Evolutionary conservation across 768 basidiomycete genomes (phyloP).

Genomic region (Hygrocybe coccinea): DNA sequence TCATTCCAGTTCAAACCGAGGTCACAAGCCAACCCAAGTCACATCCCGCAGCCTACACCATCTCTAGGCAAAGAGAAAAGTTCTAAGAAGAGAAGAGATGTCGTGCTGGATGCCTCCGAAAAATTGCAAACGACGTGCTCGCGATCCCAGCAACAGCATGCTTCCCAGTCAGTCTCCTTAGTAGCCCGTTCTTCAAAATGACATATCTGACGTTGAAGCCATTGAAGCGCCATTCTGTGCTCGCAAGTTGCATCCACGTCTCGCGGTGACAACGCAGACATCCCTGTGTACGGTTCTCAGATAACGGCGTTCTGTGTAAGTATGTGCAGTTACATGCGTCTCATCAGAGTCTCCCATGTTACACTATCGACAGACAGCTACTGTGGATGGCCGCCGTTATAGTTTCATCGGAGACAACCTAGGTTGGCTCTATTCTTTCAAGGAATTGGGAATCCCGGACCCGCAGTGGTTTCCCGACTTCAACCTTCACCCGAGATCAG

Average conservation of each 20-base stretch:
- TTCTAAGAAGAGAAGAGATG: conserved; percentile 9
- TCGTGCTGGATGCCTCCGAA: conserved; percentile 17
- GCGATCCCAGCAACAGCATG: conserved; percentile 10
- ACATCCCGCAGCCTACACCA: conserved; percentile 7
- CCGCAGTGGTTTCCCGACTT: conserved; percentile 43
- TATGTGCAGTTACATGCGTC: conserved; percentile 21
- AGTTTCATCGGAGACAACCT: conserved; percentile 47
- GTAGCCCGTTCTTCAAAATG: not conserved
- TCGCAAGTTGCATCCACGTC: conserved; percentile 39
- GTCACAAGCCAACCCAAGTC: conserved; percentile 10
- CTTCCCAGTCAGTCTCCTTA: conserved; percentile 15
- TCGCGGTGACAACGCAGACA: conserved; percentile 20
- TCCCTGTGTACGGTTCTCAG: conserved; percentile 34
- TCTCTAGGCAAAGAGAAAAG: not conserved
- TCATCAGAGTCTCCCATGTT: not conserved
- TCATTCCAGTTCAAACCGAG: conserved; percentile 39
- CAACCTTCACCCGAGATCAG: conserved; percentile 37
- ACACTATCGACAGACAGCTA: conserved; percentile 16
- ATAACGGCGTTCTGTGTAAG: conserved; percentile 49
- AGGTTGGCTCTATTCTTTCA: conserved; percentile 46
- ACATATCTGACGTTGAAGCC: not conserved
- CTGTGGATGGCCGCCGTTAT: conserved; percentile 27
- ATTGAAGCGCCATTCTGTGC: conserved; percentile 37
- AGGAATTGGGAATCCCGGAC: conserved; percentile 15
- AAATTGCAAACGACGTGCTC: conserved; percentile 11